These are phyloP conservation scores for Sarocladiaceae sp. DNA, from an alignment of 2,329 filamentous ascomycete genomes.

Conservation along the genomic window DNA sequence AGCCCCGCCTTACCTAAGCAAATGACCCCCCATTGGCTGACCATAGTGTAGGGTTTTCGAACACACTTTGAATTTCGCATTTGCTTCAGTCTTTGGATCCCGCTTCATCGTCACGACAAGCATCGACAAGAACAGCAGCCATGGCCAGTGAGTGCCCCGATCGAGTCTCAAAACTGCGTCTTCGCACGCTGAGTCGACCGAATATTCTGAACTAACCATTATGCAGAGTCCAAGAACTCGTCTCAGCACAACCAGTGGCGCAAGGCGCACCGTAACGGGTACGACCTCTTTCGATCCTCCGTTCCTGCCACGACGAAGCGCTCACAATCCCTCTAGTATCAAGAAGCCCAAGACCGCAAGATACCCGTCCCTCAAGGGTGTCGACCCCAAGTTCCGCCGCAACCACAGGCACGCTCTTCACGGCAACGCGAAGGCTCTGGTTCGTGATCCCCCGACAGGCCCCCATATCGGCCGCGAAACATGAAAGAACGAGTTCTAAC, in stretches of 20 bases:
- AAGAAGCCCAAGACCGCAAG: constrained; percentile 99
- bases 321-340: constrained; percentile 59
- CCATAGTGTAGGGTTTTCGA: constrained; percentile 2
- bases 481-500: constrained; percentile 22
- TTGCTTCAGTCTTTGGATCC: background rate
- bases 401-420: constrained; percentile 99
- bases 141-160: constrained; percentile 32
- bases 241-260: constrained; percentile 97
- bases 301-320: background rate
- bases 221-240: constrained; percentile 97
- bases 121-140: constrained; percentile 23
- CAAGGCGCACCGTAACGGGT: constrained; percentile 99
- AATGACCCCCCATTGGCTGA: background rate
- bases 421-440: constrained; percentile 96
- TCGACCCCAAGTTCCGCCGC: constrained; percentile 99
- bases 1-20: constrained; percentile 6
- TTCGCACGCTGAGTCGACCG: background rate
- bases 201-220: constrained; percentile 2
- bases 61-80: constrained; percentile 5
- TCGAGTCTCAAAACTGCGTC: background rate
- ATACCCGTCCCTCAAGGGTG: constrained; percentile 98
- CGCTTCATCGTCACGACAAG: constrained; percentile 1
- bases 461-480: constrained; percentile 10
- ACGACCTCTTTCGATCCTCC: constrained; percentile 35
- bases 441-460: constrained; percentile 53